These are phyloP conservation scores for Syncephalastrum racemosum DNA, from an alignment of 371 early-diverging fungal genomes.

Conservation along the genomic window DNA sequence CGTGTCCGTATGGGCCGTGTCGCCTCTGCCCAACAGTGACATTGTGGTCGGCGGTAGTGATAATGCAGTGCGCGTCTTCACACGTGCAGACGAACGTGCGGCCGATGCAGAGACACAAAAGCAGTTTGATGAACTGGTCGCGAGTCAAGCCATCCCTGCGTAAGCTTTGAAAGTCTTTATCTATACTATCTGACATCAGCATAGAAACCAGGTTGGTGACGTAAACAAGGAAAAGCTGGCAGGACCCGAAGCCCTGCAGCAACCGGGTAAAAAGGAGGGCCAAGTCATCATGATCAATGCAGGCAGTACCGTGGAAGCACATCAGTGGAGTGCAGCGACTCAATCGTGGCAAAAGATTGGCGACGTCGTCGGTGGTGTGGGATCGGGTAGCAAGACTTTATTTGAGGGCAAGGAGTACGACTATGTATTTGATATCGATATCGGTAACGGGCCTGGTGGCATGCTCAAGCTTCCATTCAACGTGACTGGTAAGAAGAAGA, in stretches of 20 bases:
- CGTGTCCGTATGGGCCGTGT: slow-evolving; percentile 91
- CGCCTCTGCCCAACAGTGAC: slow-evolving; percentile 80
- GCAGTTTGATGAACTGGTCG: slow-evolving; percentile 71
- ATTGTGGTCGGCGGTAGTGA: slow-evolving; percentile 89
- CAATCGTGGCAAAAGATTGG: slow-evolving; percentile 90
- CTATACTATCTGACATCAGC: background rate
- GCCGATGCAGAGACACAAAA: slow-evolving; percentile 61
- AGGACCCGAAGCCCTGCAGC: slow-evolving; percentile 70
- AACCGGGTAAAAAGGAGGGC: slow-evolving; percentile 80
- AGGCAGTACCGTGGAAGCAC: slow-evolving; percentile 75
- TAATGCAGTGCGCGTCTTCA: slow-evolving; percentile 80
- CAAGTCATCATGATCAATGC: slow-evolving; percentile 88
- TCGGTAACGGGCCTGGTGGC: slow-evolving; percentile 73
- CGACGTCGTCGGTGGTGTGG: slow-evolving; percentile 91
- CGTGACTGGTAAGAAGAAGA: slow-evolving; percentile 53
- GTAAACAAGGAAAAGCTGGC: slow-evolving; percentile 83
- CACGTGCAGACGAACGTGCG: slow-evolving; percentile 57
- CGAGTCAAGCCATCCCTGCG: slow-evolving; percentile 75
- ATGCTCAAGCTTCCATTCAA: slow-evolving; percentile 94
- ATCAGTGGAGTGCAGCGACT: slow-evolving; percentile 76
- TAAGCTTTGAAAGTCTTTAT: slow-evolving; percentile 33
- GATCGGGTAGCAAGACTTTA: slow-evolving; percentile 69
- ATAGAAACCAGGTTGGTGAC: slow-evolving; percentile 83
- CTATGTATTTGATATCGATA: slow-evolving; percentile 96
- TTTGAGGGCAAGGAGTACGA: slow-evolving; percentile 93